These are phyloP conservation scores for Mucor ambiguus DNA, from an alignment of 371 early-diverging fungal genomes.

Conservation along the genomic window DNA sequence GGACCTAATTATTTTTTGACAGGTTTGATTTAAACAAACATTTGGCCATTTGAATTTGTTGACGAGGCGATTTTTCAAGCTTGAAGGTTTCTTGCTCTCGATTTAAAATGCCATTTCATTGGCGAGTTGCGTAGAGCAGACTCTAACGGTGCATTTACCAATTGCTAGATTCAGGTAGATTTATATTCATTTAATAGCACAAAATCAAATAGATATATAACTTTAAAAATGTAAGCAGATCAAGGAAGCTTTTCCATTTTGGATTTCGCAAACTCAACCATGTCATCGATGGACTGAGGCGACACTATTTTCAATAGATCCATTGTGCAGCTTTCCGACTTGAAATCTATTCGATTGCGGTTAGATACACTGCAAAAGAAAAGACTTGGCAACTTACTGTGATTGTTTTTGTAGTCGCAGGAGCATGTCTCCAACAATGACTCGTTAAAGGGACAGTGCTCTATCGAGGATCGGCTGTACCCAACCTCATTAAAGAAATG, in stretches of 20 bases:
- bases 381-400: constrained; percentile 21
- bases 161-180: too few species aligned
- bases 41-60: not conserved
- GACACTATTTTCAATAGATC: constrained; percentile 21
- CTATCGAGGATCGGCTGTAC: constrained; percentile 59
- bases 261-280: constrained; percentile 20
- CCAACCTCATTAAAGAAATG: constrained; percentile 91
- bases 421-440: constrained; percentile 29
- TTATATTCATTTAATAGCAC: not conserved
- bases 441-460: constrained; percentile 38
- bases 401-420: constrained; percentile 29
- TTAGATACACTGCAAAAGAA: not conserved
- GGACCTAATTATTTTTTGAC: not conserved
- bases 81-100: not conserved
- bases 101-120: not conserved
- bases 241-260: not conserved
- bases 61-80: not conserved
- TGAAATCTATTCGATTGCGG: constrained; percentile 19
- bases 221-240: not conserved
- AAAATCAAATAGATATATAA: not conserved
- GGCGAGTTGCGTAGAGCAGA: too few species aligned
- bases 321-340: constrained; percentile 30
- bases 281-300: constrained; percentile 17
- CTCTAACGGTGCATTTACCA: too few species aligned
- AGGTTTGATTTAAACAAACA: constrained; percentile 1